Conservation (phyloP, 2,329 filamentous ascomycete species). For the Rhexocercosporidium sp. region DNA sequence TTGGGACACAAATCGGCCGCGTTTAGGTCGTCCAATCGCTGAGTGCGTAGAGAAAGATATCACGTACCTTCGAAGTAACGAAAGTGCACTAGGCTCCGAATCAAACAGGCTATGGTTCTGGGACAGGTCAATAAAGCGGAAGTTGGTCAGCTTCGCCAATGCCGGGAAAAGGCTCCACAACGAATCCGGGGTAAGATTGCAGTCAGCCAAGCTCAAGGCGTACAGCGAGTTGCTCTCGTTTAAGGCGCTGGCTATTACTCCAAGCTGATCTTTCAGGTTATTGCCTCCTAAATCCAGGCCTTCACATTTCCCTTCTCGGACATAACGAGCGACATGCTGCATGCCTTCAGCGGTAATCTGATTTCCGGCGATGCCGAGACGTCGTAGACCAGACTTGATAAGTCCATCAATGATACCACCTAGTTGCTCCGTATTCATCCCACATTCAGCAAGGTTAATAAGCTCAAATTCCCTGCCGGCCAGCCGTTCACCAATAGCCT, state of each 20-base stretch:
- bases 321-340: constrained; percentile 75
- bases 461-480: constrained; percentile 80
- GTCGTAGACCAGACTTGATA: constrained; percentile 76
- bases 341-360: constrained; percentile 75
- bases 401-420: constrained; percentile 80
- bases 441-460: constrained; percentile 81
- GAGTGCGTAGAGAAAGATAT: constrained; percentile 12
- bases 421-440: constrained; percentile 72
- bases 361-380: constrained; percentile 85
- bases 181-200: constrained; percentile 75
- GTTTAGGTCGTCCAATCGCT: neutral
- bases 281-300: constrained; percentile 91
- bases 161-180: constrained; percentile 78
- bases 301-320: constrained; percentile 79
- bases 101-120: constrained; percentile 86
- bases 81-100: constrained; percentile 73
- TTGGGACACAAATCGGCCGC: constrained; percentile 12
- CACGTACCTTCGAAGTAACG: constrained; percentile 73
- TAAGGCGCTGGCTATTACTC: constrained; percentile 58
- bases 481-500: constrained; percentile 76
- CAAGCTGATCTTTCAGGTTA: constrained; percentile 63
- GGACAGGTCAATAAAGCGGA: constrained; percentile 90
- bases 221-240: constrained; percentile 65
- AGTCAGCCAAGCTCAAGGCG: constrained; percentile 86
- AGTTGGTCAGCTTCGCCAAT: constrained; percentile 70